Evolutionary conservation across 768 basidiomycete species (phyloP).

Genomic region (Trametopsis cervina): DNA sequence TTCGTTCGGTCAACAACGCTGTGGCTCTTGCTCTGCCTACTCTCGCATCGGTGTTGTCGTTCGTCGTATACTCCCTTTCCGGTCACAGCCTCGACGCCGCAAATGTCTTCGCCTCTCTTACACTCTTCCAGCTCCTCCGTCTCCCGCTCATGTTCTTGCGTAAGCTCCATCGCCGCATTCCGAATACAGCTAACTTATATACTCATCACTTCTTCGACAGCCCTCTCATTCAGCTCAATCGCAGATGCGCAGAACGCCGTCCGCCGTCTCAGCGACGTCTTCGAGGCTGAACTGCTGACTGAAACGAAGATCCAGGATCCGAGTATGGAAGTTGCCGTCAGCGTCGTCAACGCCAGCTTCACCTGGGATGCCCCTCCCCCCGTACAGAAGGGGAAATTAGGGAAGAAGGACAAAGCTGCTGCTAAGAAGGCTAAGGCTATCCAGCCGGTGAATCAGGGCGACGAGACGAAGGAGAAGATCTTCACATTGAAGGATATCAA

Average conservation of each 20-base stretch:
- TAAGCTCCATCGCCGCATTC: slow-evolving; percentile 18
- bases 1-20: slow-evolving; percentile 62
- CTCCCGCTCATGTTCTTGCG: slow-evolving; percentile 73
- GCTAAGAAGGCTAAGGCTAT: slow-evolving; percentile 26
- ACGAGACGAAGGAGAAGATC: slow-evolving; percentile 30
- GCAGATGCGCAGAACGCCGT: slow-evolving; percentile 81
- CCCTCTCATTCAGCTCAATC: slow-evolving; percentile 65
- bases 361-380: slow-evolving; percentile 57
- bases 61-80: slow-evolving; percentile 68
- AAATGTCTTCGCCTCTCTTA: slow-evolving; percentile 77
- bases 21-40: slow-evolving; percentile 67
- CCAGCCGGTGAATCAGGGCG: slow-evolving; percentile 27
- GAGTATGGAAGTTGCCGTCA: slow-evolving; percentile 54
- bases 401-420: slow-evolving; percentile 28
- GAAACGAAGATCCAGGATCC: slow-evolving; percentile 51
- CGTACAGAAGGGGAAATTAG: slow-evolving; percentile 27
- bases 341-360: slow-evolving; percentile 46
- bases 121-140: slow-evolving; percentile 78
- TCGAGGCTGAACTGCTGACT: slow-evolving; percentile 72
- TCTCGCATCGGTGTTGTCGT: slow-evolving; percentile 71
- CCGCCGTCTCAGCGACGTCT: slow-evolving; percentile 71
- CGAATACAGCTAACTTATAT: neutral
- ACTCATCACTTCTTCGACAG: slow-evolving; percentile 29
- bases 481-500: slow-evolving; percentile 65
- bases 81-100: slow-evolving; percentile 66